Conservation (phyloP, 75 land plant genomes). For the Pinus albicaulis region DNA sequence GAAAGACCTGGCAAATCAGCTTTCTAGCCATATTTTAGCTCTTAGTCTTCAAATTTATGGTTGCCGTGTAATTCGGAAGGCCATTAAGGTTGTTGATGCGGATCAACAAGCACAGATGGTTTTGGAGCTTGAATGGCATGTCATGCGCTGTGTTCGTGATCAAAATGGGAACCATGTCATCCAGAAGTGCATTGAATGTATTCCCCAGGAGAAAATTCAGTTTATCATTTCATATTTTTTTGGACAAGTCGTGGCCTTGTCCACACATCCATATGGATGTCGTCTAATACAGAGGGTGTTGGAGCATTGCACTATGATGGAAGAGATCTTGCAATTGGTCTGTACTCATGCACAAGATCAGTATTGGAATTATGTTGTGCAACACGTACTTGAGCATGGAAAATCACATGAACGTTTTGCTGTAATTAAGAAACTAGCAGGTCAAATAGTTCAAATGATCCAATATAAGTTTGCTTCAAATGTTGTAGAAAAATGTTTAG, state of each 20-base stretch:
- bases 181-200: slow-evolving; percentile 82
- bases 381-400: slow-evolving; percentile 81
- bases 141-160: slow-evolving; percentile 85
- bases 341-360: slow-evolving; percentile 67
- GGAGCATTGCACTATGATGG: slow-evolving; percentile 81
- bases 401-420: slow-evolving; percentile 72
- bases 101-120: slow-evolving; percentile 72
- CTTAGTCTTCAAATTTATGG: slow-evolving; percentile 99
- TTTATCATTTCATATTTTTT: slow-evolving; percentile 72
- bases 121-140: slow-evolving; percentile 74
- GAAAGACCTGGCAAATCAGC: slow-evolving; percentile 71
- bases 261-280: slow-evolving; percentile 87
- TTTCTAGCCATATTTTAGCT: slow-evolving; percentile 70
- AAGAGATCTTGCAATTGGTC: slow-evolving; percentile 63
- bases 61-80: slow-evolving; percentile 97
- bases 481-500: slow-evolving; percentile 33
- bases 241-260: slow-evolving; percentile 70
- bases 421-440: slow-evolving; percentile 80
- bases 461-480: slow-evolving; percentile 81
- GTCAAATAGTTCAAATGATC: slow-evolving; percentile 90
- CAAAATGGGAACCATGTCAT: slow-evolving; percentile 90
- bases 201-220: slow-evolving; percentile 68
- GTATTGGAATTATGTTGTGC: slow-evolving; percentile 68
- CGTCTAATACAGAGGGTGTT: slow-evolving; percentile 83
- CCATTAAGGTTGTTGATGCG: slow-evolving; percentile 70